These are phyloP conservation scores for Lophiotrema nucula DNA, from an alignment of 495 filamentous ascomycete genomes.

Conservation along the genomic window DNA sequence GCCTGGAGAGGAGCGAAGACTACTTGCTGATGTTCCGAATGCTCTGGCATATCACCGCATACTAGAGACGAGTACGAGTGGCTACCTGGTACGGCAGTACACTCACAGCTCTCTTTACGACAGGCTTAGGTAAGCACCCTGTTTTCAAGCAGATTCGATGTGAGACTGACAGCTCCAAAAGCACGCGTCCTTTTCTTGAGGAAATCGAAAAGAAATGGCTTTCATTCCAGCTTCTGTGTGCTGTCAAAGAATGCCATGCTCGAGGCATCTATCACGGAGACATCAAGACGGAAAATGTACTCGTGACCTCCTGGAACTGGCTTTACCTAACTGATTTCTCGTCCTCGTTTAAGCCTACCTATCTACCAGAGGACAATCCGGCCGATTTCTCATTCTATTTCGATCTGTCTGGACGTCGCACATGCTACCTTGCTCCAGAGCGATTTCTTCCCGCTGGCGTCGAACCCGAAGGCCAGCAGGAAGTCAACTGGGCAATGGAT, in stretches of 20 bases:
- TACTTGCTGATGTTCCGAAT: conserved; percentile 82
- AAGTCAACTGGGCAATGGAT: conserved; percentile 94
- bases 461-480: conserved; percentile 53
- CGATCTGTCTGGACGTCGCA: conserved; percentile 84
- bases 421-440: conserved; percentile 96
- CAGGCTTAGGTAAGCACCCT: conserved; percentile 66
- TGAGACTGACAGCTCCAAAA: too few relatives aligned
- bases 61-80: conserved; percentile 84
- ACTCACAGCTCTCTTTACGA: conserved; percentile 97
- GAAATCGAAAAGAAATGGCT: conserved; percentile 99
- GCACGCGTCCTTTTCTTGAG: conserved; percentile 94
- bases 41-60: conserved; percentile 86
- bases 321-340: conserved; percentile 96
- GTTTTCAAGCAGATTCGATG: too few relatives aligned
- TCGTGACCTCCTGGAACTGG: conserved; percentile 99
- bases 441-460: conserved; percentile 74
- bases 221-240: conserved; percentile 92
- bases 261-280: conserved; percentile 94
- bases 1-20: conserved; percentile 70
- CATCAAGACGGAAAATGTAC: conserved; percentile 94
- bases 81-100: conserved; percentile 94
- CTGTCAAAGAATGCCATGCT: conserved; percentile 85
- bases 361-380: conserved; percentile 93
- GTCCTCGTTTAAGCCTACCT: conserved; percentile 90
- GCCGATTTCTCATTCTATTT: conserved; percentile 98